A percentile compares a stretch with the other conserved stretches of the same genome.
phyloP scores from a whole-genome alignment of 768 basidiomycete genomes.

The Bullera alba region DNA sequence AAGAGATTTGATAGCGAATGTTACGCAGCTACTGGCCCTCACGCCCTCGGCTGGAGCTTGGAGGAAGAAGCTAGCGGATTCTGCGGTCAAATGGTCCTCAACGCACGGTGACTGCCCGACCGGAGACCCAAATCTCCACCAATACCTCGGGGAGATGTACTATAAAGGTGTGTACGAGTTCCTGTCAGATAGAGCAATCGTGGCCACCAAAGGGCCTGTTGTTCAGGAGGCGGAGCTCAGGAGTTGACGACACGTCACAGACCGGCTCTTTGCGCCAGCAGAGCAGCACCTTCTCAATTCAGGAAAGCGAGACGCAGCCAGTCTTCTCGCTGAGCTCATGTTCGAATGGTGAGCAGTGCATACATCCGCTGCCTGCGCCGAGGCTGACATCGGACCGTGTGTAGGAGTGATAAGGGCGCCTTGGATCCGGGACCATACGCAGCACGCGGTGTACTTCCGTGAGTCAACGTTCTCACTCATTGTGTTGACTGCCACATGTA shows the following conservation, averaged over 20 bases:
- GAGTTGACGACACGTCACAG: slow-evolving; percentile 47
- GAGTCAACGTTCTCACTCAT: slow-evolving; percentile 40
- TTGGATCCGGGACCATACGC: slow-evolving; percentile 68
- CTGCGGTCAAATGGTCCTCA: slow-evolving; percentile 76
- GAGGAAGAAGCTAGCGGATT: slow-evolving; percentile 84
- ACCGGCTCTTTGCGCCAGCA: slow-evolving; percentile 65
- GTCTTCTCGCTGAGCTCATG: slow-evolving; percentile 77
- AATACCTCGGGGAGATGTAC: slow-evolving; percentile 77
- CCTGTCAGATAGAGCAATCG: not conserved
- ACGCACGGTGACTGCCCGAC: slow-evolving; percentile 70
- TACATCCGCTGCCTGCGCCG: not conserved
- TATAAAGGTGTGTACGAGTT: slow-evolving; percentile 40
- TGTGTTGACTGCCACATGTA: not conserved
- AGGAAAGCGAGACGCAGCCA: slow-evolving; percentile 81
- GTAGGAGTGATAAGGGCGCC: slow-evolving; percentile 43
- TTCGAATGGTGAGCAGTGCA: slow-evolving; percentile 59
- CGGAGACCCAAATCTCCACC: slow-evolving; percentile 80
- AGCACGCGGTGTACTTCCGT: slow-evolving; percentile 79
- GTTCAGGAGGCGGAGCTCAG: not conserved
- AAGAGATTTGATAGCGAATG: slow-evolving; percentile 56
- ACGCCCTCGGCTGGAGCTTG: slow-evolving; percentile 71
- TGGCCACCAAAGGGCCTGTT: not conserved
- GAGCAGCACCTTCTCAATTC: slow-evolving; percentile 77
- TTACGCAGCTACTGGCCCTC: slow-evolving; percentile 87
- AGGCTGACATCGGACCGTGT: not conserved